Conservation (phyloP, 148 eudicot species). For the Tetragonia tetragonoides region DNA sequence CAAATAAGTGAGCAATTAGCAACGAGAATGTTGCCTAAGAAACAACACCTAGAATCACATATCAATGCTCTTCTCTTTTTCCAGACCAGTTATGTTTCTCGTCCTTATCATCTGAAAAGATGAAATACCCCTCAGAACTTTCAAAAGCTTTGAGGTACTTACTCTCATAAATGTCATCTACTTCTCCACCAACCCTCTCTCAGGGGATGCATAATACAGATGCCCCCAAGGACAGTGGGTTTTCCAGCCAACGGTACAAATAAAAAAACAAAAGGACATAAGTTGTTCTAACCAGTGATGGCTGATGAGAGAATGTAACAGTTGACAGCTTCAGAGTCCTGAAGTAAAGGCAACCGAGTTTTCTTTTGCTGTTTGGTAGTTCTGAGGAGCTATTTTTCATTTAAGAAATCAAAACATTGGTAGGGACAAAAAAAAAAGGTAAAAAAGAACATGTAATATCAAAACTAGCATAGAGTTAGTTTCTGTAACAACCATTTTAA, state of each 20-base stretch:
- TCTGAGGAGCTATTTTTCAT: background rate
- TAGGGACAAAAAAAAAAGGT: too few species aligned
- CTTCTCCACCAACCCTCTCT: background rate
- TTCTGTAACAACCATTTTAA: too few species aligned
- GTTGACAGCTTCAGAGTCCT: background rate
- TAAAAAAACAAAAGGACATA: too few species aligned
- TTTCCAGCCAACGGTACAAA: background rate
- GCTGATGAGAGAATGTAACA: background rate
- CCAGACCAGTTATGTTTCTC: background rate
- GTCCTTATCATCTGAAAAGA: background rate
- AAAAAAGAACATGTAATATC: too few species aligned
- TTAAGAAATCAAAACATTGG: too few species aligned
- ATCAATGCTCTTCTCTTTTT: background rate
- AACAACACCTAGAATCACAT: background rate
- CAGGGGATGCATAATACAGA: background rate
- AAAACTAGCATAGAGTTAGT: too few species aligned
- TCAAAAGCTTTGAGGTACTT: background rate
- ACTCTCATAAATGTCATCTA: too few species aligned
- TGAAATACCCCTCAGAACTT: background rate
- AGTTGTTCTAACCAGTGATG: background rate
- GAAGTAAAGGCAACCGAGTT: background rate
- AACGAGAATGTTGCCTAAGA: background rate
- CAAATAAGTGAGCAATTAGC: constrained; percentile 1
- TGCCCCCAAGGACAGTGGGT: background rate
- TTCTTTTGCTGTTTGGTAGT: background rate